These are phyloP conservation scores for Pseudonitzschia pungens DNA, from an alignment of 108 stramenopile genomes.

Conservation along the genomic window DNA sequence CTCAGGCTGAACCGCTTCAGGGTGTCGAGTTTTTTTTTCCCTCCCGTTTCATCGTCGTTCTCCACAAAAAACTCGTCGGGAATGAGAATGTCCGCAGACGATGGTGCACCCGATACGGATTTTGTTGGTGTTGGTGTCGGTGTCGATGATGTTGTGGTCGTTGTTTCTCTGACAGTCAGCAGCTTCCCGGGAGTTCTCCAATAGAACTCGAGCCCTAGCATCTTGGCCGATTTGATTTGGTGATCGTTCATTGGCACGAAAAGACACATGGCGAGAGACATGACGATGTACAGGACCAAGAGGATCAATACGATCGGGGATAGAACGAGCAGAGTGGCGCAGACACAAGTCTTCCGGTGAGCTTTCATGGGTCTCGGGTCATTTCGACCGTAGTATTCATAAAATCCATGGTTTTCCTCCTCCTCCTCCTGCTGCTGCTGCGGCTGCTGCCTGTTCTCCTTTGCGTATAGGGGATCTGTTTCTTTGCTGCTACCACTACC, in stretches of 20 bases:
- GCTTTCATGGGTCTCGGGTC: neutral
- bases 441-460: too few species aligned
- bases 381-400: neutral
- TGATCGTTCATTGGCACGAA: neutral
- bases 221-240: neutral
- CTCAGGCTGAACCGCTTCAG: neutral
- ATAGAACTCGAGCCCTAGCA: neutral
- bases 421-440: too few species aligned
- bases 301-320: neutral
- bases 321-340: neutral
- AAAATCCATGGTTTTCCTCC: too few species aligned
- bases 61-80: neutral
- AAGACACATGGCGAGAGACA: neutral
- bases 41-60: neutral
- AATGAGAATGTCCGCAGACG: neutral
- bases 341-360: neutral
- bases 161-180: neutral
- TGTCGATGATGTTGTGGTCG: too few species aligned
- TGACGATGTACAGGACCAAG: neutral
- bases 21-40: neutral
- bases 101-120: too few species aligned
- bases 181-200: neutral
- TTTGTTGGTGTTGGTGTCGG: too few species aligned
- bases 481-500: too few species aligned
- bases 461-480: too few species aligned